Conservation (phyloP, 257 asterid genomes). For the Leptodermis oblonga region DNA sequence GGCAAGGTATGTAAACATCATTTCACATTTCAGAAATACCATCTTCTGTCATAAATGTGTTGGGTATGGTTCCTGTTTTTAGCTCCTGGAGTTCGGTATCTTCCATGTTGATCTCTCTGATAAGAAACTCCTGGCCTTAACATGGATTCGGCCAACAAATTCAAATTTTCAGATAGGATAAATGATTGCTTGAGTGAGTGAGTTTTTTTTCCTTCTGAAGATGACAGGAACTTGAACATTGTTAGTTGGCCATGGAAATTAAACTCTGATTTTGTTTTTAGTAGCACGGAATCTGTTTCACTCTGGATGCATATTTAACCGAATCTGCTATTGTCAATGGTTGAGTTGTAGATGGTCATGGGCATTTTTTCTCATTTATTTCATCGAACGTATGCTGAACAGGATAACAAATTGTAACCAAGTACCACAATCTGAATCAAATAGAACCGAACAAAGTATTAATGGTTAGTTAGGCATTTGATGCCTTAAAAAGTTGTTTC, state of each 20-base stretch:
- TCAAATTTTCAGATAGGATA: neutral
- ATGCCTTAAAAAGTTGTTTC: neutral
- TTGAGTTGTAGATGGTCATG: neutral
- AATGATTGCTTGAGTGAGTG: neutral
- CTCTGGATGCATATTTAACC: neutral
- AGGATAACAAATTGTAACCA: neutral
- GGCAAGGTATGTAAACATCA: slow-evolving; percentile 63
- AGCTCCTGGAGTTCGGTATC: neutral
- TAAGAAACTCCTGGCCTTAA: too few relatives aligned
- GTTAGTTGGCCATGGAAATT: neutral
- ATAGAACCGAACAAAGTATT: neutral
- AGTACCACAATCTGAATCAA: neutral
- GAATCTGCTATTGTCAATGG: neutral
- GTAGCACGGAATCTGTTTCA: neutral
- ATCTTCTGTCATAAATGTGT: neutral
- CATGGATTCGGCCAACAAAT: neutral
- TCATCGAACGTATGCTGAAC: too few relatives aligned
- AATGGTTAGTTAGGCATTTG: neutral
- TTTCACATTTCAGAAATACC: slow-evolving; percentile 9
- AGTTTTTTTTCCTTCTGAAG: neutral
- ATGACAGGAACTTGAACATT: neutral
- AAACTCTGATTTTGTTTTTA: neutral
- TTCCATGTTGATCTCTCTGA: neutral
- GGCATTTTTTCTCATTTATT: neutral
- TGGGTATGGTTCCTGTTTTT: neutral